Conservation (phyloP, 768 basidiomycete genomes). For the Kwoniella botswanensis region DNA sequence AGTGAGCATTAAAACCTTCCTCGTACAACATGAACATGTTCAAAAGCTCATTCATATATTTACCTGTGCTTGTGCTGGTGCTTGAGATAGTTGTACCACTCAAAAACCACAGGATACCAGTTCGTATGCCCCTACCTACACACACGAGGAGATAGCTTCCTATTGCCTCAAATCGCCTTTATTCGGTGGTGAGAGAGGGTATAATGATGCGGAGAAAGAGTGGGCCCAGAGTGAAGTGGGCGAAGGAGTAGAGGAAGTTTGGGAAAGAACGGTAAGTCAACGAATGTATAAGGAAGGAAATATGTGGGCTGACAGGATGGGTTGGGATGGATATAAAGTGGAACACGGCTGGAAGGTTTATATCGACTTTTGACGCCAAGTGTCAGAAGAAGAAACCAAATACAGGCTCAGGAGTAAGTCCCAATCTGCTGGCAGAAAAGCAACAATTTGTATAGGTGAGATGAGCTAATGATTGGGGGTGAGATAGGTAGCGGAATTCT, state of each 20-base stretch:
- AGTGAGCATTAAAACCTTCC: constrained; percentile 31
- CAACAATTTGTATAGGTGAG: not conserved
- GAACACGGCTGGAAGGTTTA: constrained; percentile 48
- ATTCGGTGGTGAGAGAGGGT: constrained; percentile 42
- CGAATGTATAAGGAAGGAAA: not conserved
- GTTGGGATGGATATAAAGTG: constrained; percentile 32
- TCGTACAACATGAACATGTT: not conserved
- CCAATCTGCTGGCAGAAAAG: not conserved
- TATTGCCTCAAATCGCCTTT: constrained; percentile 40
- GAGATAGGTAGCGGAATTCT: constrained; percentile 50
- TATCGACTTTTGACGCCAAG: constrained; percentile 47
- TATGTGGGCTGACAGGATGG: not conserved
- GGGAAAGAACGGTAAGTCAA: constrained; percentile 51
- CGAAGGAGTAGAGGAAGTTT: constrained; percentile 56
- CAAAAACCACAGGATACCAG: constrained; percentile 11
- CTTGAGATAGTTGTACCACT: constrained; percentile 32
- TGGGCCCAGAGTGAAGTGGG: constrained; percentile 58
- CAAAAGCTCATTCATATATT: not conserved
- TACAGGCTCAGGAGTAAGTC: constrained; percentile 39
- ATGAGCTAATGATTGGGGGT: not conserved
- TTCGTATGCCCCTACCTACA: constrained; percentile 34
- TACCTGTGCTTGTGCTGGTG: not conserved
- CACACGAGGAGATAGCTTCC: constrained; percentile 52
- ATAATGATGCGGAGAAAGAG: constrained; percentile 44
- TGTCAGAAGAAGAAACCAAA: constrained; percentile 30